Evolutionary conservation across 2,329 filamentous ascomycete species (phyloP), one percentile per base, ranked within the genome.

Genomic region (Paracoccidioides brasiliensis): DNA sequence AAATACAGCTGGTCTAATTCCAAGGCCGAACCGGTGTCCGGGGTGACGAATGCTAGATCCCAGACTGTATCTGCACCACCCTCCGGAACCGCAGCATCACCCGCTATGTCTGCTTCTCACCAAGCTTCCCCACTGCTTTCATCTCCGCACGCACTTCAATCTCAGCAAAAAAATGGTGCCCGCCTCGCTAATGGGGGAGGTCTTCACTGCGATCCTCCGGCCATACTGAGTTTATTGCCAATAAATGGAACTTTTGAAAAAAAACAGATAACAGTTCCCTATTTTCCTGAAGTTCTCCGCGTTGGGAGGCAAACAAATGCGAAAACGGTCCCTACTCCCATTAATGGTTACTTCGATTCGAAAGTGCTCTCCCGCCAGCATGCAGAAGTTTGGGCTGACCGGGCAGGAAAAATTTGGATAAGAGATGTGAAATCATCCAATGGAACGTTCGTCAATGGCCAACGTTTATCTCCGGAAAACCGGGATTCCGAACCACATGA

Each of bases 391-490:
- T 97, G 90, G 83, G 90, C 93, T 12, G 84, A 88, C 54, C 84
- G 87, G 59, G 78, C 74, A 59, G 90, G 90, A 54, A 95, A 95
- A 68, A 86, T 98, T 45, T 97, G 85, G 80, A 97, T 98, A 63
- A 83, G 90, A 56, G 93, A 98, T 72, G 87, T 98, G 64, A 98
- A 97, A 72, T 97, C 93, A 0, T 98, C 93, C 43, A 98, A 98
- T 68, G 93, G 93, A 57, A 98, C 93, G 0, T 98, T 98, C 70
- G 91, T 98, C 63, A 98, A 98, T 65, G 90, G 90, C 22, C 82
- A 86, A 55, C 84, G 93, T 35, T 72, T 98, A 57, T 97, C 93
- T 2, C 88, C 84, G 54, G 93, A 98, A 69, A 98, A 96, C 65
- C 83, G 90, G 63, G 93, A 98, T 71, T 97, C 91, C 0, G 93